phyloP scores from a whole-genome alignment of 495 filamentous ascomycete species.

The Neurospora africana region DNA sequence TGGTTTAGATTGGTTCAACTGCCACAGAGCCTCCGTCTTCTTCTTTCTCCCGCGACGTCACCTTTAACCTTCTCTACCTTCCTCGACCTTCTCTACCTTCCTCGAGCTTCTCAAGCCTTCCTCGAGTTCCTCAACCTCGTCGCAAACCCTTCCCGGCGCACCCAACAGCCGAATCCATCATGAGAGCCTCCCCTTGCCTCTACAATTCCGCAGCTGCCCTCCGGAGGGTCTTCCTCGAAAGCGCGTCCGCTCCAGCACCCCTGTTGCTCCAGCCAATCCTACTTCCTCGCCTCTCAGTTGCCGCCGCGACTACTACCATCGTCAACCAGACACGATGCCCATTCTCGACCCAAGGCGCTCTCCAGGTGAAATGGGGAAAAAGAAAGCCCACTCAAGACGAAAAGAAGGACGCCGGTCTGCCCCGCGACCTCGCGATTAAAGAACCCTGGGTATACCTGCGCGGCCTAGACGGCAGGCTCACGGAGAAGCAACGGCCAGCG shows the following conservation, averaged over 20 bases:
- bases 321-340: not conserved
- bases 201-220: constrained; percentile 32
- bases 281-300: constrained; percentile 5
- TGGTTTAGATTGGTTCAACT: not conserved
- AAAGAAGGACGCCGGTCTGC: not conserved
- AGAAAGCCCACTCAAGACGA: not conserved
- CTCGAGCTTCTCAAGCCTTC: not conserved
- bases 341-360: not conserved
- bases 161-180: constrained; percentile 3
- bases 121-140: not conserved
- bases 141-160: not conserved
- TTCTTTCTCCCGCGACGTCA: not conserved
- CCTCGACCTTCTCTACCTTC: not conserved
- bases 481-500: constrained; percentile 29
- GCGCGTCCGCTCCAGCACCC: constrained; percentile 1
- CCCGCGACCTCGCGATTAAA: not conserved
- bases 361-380: not conserved
- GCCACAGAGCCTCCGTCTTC: not conserved
- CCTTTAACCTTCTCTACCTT: not conserved
- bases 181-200: constrained; percentile 25
- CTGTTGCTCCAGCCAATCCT: constrained; percentile 9
- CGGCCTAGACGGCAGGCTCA: constrained; percentile 37
- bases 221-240: constrained; percentile 27
- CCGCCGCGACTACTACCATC: not conserved
- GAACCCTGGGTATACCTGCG: constrained; percentile 33